phyloP scores from a whole-genome alignment of 768 basidiomycete genomes.

The Psilocybe subaeruginosa region DNA sequence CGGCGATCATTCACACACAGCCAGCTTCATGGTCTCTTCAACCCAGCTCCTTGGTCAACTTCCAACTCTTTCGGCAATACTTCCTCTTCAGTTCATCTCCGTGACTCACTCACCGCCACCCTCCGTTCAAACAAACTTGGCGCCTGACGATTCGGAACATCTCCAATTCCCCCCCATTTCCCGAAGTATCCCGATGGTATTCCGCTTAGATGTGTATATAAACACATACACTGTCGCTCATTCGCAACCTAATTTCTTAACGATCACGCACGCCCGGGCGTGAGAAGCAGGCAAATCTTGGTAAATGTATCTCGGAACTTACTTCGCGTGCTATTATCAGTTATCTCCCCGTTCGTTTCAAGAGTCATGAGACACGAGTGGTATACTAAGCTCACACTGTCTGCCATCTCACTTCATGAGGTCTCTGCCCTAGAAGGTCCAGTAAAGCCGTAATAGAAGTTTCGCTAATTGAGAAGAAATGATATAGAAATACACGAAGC shows the following conservation, averaged over 20 bases:
- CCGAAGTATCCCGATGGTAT: constrained; percentile 7
- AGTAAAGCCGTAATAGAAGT: constrained; percentile 10
- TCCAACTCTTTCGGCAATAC: not conserved
- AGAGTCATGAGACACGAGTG: constrained; percentile 12
- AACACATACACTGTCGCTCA: not conserved
- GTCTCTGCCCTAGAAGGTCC: constrained; percentile 12
- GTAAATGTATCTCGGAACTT: constrained; percentile 5
- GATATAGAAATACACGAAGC: constrained; percentile 12
- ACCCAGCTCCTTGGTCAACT: constrained; percentile 10
- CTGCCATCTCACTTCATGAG: constrained; percentile 4
- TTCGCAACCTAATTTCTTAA: not conserved
- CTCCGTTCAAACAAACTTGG: not conserved
- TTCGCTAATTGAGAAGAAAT: constrained; percentile 20
- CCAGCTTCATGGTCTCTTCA: constrained; percentile 5
- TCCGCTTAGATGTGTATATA: constrained; percentile 1
- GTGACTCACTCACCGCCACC: not conserved
- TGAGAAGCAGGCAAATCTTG: constrained; percentile 8
- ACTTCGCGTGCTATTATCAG: constrained; percentile 6
- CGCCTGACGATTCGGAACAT: not conserved
- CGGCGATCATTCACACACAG: constrained; percentile 18
- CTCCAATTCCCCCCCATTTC: not conserved
- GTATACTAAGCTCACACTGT: constrained; percentile 8
- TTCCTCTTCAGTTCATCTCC: constrained; percentile 9
- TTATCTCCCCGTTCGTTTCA: constrained; percentile 7
- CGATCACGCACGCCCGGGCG: not conserved